Base-by-base conservation (phyloP, 106 monocot species). In the Allium sativum region DNA sequence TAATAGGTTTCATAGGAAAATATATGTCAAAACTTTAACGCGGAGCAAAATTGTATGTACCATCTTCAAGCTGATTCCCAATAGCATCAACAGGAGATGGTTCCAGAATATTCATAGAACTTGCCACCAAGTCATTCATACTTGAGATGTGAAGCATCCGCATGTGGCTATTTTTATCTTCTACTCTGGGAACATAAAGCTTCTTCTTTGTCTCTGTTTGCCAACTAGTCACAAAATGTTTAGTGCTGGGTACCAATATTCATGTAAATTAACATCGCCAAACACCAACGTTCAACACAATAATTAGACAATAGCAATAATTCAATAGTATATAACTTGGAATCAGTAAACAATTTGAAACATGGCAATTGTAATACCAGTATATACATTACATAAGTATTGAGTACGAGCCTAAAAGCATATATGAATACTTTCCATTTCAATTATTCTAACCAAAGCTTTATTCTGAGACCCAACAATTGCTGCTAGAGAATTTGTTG, bases 101-200 rank as follows among this genome's bases (percentile, higher is more conserved):
- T 64, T 96, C 96, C 68, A 96, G 73, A 65, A 96, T 96, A 65
- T 96, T 85, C 96, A 96, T 96, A 50, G 96, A 96, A 79, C 85
- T 96, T 48, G 79, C 73, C 14, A 96, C 59, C 8, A 96, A 65
- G 72, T 96, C 96, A 54, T 87, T 65, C 41, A 77, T 69, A 19
- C 55, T 66, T 53, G 87, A 81, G 44, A 96, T 91, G 68, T 71
- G 65, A 48, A 96, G 67, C 96, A 96, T 91, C 41, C 87, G 70
- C 96, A 96, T 96, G 53, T 96, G 62, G 68, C 96, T 82, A 66
- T 91, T 87, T 65, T 78, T 90, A 60, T 91, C 91, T 64, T 91
- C 96, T 21, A 96, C 87, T 18, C 96, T 55, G 68, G 96, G 96
- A 76, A 91, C 91, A 82, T 91, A 91, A 65, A 96, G 84, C 68